Percentiles rank a stretch among this genome's conserved stretches.
phyloP scores from a whole-genome alignment of 371 early-diverging fungal genomes.

The Entomophthora muscae region DNA sequence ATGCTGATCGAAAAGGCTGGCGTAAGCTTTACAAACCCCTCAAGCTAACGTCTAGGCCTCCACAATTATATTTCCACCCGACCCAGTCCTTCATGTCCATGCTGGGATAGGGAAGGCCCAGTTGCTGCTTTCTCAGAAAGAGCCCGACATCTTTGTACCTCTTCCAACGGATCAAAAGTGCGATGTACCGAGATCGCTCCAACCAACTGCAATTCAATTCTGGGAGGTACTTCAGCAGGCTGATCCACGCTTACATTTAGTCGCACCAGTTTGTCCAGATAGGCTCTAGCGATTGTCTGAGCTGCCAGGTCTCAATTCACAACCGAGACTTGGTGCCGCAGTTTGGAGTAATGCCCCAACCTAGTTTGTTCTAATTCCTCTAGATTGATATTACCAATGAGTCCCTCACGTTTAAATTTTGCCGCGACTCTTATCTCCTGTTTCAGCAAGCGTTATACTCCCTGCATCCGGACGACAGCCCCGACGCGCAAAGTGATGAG shows the following conservation, averaged over 20 bases:
- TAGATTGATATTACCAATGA: neutral
- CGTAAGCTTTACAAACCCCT: neutral
- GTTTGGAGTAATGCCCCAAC: neutral
- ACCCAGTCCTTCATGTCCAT: neutral
- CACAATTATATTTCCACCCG: neutral
- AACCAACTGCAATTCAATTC: neutral
- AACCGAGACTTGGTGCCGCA: neutral
- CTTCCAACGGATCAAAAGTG: too few species aligned
- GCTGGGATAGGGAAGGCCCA: neutral
- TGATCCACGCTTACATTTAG: neutral
- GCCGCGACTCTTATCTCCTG: neutral
- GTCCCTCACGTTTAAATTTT: neutral
- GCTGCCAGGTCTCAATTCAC: neutral
- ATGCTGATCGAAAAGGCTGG: neutral
- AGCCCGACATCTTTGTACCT: neutral
- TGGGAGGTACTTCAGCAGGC: neutral
- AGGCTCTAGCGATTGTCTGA: neutral
- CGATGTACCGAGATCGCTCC: too few species aligned
- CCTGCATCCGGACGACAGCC: neutral
- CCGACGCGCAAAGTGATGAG: neutral
- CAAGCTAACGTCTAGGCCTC: neutral
- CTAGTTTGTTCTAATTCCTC: neutral
- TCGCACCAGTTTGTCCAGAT: neutral
- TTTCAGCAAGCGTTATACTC: neutral
- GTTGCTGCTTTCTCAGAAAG: neutral